phyloP scores from a whole-genome alignment of 495 filamentous ascomycete genomes.

The Podospora conica region DNA sequence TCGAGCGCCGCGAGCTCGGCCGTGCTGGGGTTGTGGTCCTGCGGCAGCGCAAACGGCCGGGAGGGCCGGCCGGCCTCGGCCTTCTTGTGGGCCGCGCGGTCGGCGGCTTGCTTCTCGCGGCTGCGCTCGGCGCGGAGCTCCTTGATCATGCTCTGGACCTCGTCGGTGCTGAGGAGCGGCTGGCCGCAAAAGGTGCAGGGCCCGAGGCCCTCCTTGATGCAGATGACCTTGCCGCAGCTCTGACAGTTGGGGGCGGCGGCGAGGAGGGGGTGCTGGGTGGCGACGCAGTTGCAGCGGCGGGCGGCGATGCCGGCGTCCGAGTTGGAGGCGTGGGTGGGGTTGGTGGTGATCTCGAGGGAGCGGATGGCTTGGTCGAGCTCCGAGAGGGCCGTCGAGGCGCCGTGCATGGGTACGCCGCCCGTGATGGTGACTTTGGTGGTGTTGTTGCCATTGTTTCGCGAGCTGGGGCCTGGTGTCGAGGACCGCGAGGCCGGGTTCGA shows the following conservation, averaged over 20 bases:
- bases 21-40: constrained; percentile 29
- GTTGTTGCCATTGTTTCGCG: constrained; percentile 18
- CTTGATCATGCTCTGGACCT: constrained; percentile 80
- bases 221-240: constrained; percentile 93
- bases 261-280: constrained; percentile 75
- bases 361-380: constrained; percentile 91
- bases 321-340: constrained; percentile 56
- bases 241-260: constrained; percentile 86
- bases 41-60: constrained; percentile 44
- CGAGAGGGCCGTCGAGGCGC: constrained; percentile 63
- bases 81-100: constrained; percentile 58
- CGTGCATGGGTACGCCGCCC: constrained; percentile 71
- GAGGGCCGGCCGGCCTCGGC: constrained; percentile 55
- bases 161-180: constrained; percentile 61
- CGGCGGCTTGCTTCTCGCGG: constrained; percentile 72
- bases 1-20: constrained; percentile 55
- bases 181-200: constrained; percentile 88
- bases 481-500: constrained; percentile 48
- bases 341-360: constrained; percentile 82
- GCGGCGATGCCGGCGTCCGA: constrained; percentile 39
- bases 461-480: constrained; percentile 46
- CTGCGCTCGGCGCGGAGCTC: constrained; percentile 81
- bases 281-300: constrained; percentile 77
- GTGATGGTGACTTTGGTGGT: constrained; percentile 58
- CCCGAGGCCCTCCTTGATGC: constrained; percentile 86